A percentile compares a stretch with the other conserved stretches of the same genome.
phyloP scores from a whole-genome alignment of 2,329 filamentous ascomycete genomes.

The Cordyceps pruinosa region DNA sequence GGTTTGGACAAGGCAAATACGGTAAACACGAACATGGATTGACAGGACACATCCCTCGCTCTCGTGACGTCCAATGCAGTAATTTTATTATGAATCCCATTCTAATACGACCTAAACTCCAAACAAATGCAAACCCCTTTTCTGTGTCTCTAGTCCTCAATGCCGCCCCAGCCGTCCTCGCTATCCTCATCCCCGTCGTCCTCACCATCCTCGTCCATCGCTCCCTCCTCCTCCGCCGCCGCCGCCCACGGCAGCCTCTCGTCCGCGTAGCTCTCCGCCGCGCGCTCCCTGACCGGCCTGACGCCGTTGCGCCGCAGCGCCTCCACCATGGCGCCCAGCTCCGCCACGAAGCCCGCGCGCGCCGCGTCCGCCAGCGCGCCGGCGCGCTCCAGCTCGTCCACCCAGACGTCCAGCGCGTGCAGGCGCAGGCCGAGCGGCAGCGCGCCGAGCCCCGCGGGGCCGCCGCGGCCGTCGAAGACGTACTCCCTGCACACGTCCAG shows the following conservation, averaged over 20 bases:
- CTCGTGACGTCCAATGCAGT: not conserved
- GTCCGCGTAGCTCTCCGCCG: conserved; percentile 65
- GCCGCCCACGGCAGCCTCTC: conserved; percentile 62
- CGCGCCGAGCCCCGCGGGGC: conserved; percentile 35
- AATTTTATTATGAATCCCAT: not conserved
- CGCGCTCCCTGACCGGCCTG: conserved; percentile 65
- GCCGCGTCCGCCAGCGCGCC: conserved; percentile 42
- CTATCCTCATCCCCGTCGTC: conserved; percentile 31
- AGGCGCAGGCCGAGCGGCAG: conserved; percentile 79
- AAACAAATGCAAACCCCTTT: not conserved
- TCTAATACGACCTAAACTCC: conserved; percentile 9
- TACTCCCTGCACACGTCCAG: conserved; percentile 22
- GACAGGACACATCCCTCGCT: not conserved
- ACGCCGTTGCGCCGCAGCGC: conserved; percentile 52
- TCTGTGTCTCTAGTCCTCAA: conserved; percentile 54
- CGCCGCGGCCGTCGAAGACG: conserved; percentile 29
- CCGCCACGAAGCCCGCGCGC: conserved; percentile 43
- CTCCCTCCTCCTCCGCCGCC: conserved; percentile 25
- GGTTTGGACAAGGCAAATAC: not conserved
- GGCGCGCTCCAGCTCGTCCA: conserved; percentile 78
- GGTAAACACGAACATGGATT: not conserved
- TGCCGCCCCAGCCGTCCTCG: conserved; percentile 60
- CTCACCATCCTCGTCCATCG: conserved; percentile 21
- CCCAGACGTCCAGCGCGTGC: conserved; percentile 84
- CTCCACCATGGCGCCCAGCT: conserved; percentile 49